These are phyloP conservation scores for Phaeomoniella chlamydospora DNA, from an alignment of 2,329 filamentous ascomycete genomes.

Conservation along the genomic window DNA sequence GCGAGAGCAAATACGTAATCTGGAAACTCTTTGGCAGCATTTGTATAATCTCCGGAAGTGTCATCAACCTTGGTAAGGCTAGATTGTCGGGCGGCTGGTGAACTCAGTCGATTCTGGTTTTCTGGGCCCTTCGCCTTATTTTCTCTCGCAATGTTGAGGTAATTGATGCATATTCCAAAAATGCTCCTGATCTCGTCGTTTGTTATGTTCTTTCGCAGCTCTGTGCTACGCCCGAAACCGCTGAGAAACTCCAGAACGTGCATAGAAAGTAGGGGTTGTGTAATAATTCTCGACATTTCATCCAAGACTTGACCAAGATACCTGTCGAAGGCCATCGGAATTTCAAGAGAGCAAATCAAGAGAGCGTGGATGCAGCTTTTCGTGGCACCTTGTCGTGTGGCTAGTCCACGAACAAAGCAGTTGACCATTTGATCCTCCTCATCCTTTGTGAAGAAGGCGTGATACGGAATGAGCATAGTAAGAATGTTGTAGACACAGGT, in stretches of 20 bases:
- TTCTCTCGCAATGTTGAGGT: conserved; percentile 76
- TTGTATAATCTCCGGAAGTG: conserved; percentile 8
- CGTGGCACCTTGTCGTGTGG: conserved; percentile 70
- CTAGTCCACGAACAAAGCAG: conserved; percentile 73
- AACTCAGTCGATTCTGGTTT: conserved; percentile 9
- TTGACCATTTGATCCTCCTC: conserved; percentile 84
- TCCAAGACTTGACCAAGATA: conserved; percentile 73
- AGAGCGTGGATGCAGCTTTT: conserved; percentile 90
- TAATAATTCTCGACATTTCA: conserved; percentile 93
- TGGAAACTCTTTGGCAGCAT: conserved; percentile 58
- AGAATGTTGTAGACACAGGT: conserved; percentile 78
- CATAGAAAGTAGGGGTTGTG: conserved; percentile 77
- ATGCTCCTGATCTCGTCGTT: conserved; percentile 88
- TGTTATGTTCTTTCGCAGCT: conserved; percentile 75
- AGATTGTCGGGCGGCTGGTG: background rate
- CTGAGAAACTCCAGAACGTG: conserved; percentile 96
- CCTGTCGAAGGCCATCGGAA: conserved; percentile 76
- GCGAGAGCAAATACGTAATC: conserved; percentile 90
- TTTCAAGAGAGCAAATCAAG: conserved; percentile 87
- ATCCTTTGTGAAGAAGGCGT: conserved; percentile 65
- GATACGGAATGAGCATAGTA: conserved; percentile 81
- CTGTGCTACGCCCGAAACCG: conserved; percentile 67
- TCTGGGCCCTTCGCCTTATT: conserved; percentile 23
- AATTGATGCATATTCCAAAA: conserved; percentile 89
- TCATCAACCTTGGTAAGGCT: background rate